These are phyloP conservation scores for Tricholoma matsutake DNA, from an alignment of 768 basidiomycete genomes.

Conservation along the genomic window DNA sequence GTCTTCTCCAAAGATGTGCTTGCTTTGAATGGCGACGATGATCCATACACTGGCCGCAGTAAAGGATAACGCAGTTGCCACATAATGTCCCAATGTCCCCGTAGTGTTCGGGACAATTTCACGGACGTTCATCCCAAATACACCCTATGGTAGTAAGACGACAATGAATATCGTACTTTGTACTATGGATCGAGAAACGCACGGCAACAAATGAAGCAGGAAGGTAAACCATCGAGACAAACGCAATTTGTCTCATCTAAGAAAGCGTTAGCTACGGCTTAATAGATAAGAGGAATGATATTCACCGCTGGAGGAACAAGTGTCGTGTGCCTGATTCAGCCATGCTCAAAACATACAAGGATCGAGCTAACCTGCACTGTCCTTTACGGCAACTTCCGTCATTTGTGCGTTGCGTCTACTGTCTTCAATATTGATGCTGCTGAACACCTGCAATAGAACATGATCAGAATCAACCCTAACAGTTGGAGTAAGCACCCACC, in stretches of 20 bases:
- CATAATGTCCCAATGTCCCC: constrained; percentile 41
- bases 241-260: constrained; percentile 57
- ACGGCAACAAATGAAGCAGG: constrained; percentile 54
- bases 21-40: constrained; percentile 53
- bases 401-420: constrained; percentile 49
- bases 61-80: constrained; percentile 41
- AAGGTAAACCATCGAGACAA: constrained; percentile 60
- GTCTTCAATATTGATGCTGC: constrained; percentile 55
- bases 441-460: constrained; percentile 44
- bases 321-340: constrained; percentile 1
- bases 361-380: constrained; percentile 42
- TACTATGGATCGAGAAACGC: constrained; percentile 9
- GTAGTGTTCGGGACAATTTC: constrained; percentile 36
- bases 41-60: constrained; percentile 52
- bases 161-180: not conserved
- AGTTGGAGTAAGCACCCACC: constrained; percentile 24
- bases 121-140: constrained; percentile 37
- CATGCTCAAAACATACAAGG: not conserved
- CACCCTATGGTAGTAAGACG: not conserved
- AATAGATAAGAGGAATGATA: not conserved
- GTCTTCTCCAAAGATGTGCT: constrained; percentile 29
- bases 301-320: constrained; percentile 19
- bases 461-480: not conserved
- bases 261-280: not conserved
- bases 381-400: constrained; percentile 49